Conservation (phyloP, 1,284 basidiomycete genomes). For the Tranzscheliella williamsii region DNA sequence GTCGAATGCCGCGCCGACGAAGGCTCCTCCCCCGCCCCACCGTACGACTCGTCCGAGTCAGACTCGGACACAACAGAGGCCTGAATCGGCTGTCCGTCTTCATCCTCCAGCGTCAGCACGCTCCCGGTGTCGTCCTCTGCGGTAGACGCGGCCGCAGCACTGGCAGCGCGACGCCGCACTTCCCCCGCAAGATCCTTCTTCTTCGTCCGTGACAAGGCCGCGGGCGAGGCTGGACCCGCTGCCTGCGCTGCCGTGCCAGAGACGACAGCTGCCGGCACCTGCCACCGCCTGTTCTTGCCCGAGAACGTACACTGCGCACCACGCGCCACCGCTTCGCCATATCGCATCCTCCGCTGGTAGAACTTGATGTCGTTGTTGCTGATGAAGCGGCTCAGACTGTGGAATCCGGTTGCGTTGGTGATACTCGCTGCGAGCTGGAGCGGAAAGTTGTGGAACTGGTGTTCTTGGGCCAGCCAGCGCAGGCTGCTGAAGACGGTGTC, state of each 20-base stretch:
- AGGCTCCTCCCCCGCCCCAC: too few relatives aligned
- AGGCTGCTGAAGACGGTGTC: constrained; percentile 30
- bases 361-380: constrained; percentile 40
- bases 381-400: constrained; percentile 42
- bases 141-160: too few relatives aligned
- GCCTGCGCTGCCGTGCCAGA: too few relatives aligned
- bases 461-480: constrained; percentile 42
- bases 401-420: constrained; percentile 44
- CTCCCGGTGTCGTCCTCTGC: too few relatives aligned
- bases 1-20: too few relatives aligned
- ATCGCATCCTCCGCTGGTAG: constrained; percentile 48
- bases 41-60: too few relatives aligned
- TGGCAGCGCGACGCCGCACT: neutral
- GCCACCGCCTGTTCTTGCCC: constrained; percentile 8
- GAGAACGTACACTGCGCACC: constrained; percentile 24
- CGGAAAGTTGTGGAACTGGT: constrained; percentile 54
- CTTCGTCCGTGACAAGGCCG: neutral
- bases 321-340: constrained; percentile 40
- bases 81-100: too few relatives aligned
- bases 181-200: constrained; percentile 5
- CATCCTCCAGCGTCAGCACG: constrained; percentile 3
- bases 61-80: too few relatives aligned
- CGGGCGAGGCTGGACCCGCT: too few relatives aligned
- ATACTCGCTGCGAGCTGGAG: constrained; percentile 42
- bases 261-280: constrained; percentile 7